These are phyloP conservation scores for Gymnopus androsaceus DNA, from an alignment of 1,284 basidiomycete genomes.

Conservation along the genomic window DNA sequence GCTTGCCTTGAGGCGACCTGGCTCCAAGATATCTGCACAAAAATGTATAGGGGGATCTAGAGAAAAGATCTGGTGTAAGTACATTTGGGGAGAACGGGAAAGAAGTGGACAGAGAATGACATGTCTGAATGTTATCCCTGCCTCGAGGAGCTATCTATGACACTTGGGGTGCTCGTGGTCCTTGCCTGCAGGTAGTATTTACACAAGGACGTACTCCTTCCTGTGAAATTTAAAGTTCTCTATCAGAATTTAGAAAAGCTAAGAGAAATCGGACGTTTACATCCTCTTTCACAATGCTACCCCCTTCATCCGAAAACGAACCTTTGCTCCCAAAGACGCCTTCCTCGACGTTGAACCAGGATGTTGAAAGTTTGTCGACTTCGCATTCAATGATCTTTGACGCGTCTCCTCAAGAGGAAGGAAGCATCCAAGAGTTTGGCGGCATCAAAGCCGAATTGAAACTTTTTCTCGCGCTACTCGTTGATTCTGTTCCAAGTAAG, in stretches of 20 bases:
- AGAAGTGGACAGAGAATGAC: neutral
- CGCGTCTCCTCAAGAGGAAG: constrained; percentile 25
- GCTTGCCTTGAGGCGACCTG: constrained; percentile 43
- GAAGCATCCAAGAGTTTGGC: constrained; percentile 19
- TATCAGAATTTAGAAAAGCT: constrained; percentile 4
- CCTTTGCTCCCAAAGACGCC: constrained; percentile 25
- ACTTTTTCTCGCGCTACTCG: constrained; percentile 48
- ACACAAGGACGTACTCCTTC: neutral
- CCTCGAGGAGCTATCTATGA: constrained; percentile 4
- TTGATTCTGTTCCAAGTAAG: constrained; percentile 60
- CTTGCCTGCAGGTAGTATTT: constrained; percentile 3
- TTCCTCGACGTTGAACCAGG: constrained; percentile 8
- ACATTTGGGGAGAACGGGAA: constrained; percentile 2
- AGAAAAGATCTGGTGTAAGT: neutral
- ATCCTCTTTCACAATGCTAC: constrained; percentile 12
- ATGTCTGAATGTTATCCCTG: neutral
- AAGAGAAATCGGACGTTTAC: neutral
- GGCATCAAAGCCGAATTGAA: constrained; percentile 32
- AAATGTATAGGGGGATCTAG: neutral
- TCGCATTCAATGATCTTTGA: constrained; percentile 23
- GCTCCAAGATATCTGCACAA: constrained; percentile 1
- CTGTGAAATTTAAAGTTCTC: neutral
- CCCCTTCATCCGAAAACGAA: constrained; percentile 26
- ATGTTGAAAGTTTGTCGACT: constrained; percentile 14
- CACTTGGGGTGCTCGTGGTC: neutral